phyloP scores from a whole-genome alignment of 257 asterid genomes.

The Ehretia macrophylla region DNA sequence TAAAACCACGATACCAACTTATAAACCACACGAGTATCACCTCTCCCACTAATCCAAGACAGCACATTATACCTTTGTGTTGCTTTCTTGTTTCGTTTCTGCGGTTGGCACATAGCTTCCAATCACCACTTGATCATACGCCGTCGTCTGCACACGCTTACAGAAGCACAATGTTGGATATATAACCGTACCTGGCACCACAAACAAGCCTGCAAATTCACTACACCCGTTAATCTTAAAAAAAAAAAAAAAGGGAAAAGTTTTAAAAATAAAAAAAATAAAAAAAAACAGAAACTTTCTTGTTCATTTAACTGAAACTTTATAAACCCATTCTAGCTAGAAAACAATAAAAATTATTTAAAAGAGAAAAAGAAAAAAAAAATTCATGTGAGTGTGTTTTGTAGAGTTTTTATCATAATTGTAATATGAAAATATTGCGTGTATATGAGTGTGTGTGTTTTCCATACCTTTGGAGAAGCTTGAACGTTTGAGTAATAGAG shows the following conservation, averaged over 20 bases:
- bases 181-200: slow-evolving; percentile 32
- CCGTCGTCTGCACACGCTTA: slow-evolving; percentile 62
- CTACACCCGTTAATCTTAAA: background rate
- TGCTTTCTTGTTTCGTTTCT: slow-evolving; percentile 32
- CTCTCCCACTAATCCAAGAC: too few relatives aligned
- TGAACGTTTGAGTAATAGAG: slow-evolving; percentile 34
- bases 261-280: background rate
- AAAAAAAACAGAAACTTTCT: background rate
- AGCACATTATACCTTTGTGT: slow-evolving; percentile 41
- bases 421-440: too few relatives aligned
- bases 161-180: slow-evolving; percentile 43
- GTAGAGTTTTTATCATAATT: background rate
- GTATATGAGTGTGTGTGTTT: background rate
- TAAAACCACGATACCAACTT: too few relatives aligned
- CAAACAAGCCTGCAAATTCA: slow-evolving; percentile 34
- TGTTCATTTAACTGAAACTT: background rate
- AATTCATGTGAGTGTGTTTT: background rate
- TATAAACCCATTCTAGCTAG: background rate
- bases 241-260: slow-evolving; percentile 3
- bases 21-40: too few relatives aligned
- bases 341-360: background rate
- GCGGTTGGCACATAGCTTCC: slow-evolving; percentile 68
- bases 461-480: slow-evolving; percentile 35
- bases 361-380: background rate
- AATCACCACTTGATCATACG: slow-evolving; percentile 56